Percentiles rank a stretch among this genome's conserved stretches.
phyloP scores from a whole-genome alignment of 345 rosid genomes.

The Eucalyptus urophylla region DNA sequence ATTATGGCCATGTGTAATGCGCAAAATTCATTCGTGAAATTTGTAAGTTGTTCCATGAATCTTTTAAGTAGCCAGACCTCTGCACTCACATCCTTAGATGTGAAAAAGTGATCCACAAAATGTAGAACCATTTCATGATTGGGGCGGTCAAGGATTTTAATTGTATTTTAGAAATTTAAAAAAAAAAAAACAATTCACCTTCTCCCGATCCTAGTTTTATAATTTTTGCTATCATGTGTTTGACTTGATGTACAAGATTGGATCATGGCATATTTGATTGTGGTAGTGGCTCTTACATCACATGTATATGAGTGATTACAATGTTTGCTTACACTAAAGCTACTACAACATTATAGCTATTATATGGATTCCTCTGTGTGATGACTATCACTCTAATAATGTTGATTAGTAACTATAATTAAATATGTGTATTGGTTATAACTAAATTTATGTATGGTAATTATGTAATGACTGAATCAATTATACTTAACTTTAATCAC shows the following conservation, averaged over 20 bases:
- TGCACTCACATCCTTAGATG: background rate
- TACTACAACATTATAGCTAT: background rate
- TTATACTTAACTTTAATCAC: background rate
- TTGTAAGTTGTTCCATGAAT: background rate
- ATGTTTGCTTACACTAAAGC: background rate
- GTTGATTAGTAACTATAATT: background rate
- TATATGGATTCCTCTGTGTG: background rate
- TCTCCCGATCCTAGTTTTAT: background rate
- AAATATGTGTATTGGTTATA: background rate
- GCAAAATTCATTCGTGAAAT: background rate
- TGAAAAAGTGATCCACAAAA: background rate
- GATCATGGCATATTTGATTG: background rate
- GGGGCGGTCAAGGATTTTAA: background rate
- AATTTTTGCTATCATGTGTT: background rate
- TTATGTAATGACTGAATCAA: background rate
- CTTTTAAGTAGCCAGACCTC: background rate
- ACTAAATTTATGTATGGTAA: background rate
- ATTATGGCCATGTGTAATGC: background rate
- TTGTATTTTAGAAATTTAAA: background rate
- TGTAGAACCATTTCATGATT: background rate
- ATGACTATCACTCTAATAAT: background rate
- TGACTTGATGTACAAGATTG: background rate
- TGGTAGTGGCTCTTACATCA: background rate
- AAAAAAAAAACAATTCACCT: background rate
- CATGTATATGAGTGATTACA: background rate